Percentiles rank a stretch among this genome's conserved stretches.
phyloP scores from a whole-genome alignment of 1,284 basidiomycete genomes.

The Neolentinus lepideus region DNA sequence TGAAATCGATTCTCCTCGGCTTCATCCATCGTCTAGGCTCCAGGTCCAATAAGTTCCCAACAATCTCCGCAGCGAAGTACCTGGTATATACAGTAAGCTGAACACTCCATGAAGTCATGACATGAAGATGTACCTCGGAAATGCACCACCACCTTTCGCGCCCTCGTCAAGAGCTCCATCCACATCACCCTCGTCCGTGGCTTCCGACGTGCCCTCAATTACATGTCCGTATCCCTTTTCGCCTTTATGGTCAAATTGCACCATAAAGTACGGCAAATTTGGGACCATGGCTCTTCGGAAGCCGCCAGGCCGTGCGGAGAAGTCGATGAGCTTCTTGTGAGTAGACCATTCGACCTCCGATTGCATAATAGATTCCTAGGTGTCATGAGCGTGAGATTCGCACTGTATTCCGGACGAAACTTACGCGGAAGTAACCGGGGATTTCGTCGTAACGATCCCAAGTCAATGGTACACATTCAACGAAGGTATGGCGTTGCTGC shows the following conservation, averaged over 20 bases:
- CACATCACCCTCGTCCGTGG: conserved; percentile 55
- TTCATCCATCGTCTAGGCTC: conserved; percentile 85
- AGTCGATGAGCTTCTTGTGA: conserved; percentile 95
- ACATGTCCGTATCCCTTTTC: conserved; percentile 97
- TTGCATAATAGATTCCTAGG: conserved; percentile 83
- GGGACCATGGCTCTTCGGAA: conserved; percentile 92
- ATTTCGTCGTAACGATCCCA: conserved; percentile 79
- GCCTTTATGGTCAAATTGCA: conserved; percentile 96
- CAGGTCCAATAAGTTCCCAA: conserved; percentile 86
- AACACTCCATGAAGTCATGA: not conserved
- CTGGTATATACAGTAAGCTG: conserved; percentile 31
- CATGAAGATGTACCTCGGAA: conserved; percentile 60
- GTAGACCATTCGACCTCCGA: conserved; percentile 97
- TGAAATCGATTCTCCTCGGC: conserved; percentile 69
- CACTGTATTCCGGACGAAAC: not conserved
- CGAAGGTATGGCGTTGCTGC: conserved; percentile 84
- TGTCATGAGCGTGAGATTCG: not conserved
- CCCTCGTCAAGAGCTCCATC: conserved; percentile 70
- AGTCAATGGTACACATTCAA: conserved; percentile 90
- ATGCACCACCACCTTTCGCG: conserved; percentile 83
- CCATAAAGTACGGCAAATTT: conserved; percentile 97
- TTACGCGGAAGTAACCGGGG: conserved; percentile 89
- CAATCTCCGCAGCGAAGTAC: conserved; percentile 93
- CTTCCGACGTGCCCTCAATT: conserved; percentile 81
- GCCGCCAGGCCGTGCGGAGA: conserved; percentile 80